Conservation (phyloP, 1,284 basidiomycete genomes). For the Apiotrichum sp. region DNA sequence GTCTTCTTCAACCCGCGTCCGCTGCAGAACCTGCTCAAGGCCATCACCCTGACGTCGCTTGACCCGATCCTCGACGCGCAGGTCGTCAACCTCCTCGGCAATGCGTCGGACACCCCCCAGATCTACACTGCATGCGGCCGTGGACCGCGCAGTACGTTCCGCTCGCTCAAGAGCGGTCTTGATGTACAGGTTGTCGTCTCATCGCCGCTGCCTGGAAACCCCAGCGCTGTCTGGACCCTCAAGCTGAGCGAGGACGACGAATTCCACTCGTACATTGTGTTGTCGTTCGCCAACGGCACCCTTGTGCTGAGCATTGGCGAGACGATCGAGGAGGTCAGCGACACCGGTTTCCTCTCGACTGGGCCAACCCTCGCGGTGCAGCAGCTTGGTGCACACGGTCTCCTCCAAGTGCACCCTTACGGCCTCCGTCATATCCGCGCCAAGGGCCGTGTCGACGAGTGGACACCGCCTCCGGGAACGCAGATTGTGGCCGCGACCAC, state of each 20-base stretch:
- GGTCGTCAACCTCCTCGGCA: slow-evolving; percentile 81
- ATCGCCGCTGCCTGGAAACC: slow-evolving; percentile 88
- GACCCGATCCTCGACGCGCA: slow-evolving; percentile 86
- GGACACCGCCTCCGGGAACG: slow-evolving; percentile 74
- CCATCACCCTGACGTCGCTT: slow-evolving; percentile 81
- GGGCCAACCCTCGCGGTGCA: slow-evolving; percentile 94
- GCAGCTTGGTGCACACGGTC: slow-evolving; percentile 82
- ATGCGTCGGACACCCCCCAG: slow-evolving; percentile 80
- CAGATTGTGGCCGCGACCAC: slow-evolving; percentile 87
- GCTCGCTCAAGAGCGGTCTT: slow-evolving; percentile 82
- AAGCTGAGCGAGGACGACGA: slow-evolving; percentile 78
- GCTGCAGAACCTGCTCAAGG: slow-evolving; percentile 78
- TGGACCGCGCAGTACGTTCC: slow-evolving; percentile 74
- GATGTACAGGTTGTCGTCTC: slow-evolving; percentile 90
- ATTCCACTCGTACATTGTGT: slow-evolving; percentile 89
- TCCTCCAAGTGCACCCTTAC: slow-evolving; percentile 89
- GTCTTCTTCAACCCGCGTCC: slow-evolving; percentile 76
- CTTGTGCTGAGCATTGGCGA: slow-evolving; percentile 91
- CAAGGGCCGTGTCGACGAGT: slow-evolving; percentile 85
- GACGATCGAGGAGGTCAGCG: slow-evolving; percentile 94
- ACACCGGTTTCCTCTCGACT: slow-evolving; percentile 90
- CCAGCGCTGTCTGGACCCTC: slow-evolving; percentile 93
- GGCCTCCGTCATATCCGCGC: slow-evolving; percentile 88
- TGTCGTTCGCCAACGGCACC: slow-evolving; percentile 94
- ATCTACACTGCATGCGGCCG: slow-evolving; percentile 86